Evolutionary conservation across 176 grass and related monocot species (phyloP).

Genomic region (Triticum urartu): DNA sequence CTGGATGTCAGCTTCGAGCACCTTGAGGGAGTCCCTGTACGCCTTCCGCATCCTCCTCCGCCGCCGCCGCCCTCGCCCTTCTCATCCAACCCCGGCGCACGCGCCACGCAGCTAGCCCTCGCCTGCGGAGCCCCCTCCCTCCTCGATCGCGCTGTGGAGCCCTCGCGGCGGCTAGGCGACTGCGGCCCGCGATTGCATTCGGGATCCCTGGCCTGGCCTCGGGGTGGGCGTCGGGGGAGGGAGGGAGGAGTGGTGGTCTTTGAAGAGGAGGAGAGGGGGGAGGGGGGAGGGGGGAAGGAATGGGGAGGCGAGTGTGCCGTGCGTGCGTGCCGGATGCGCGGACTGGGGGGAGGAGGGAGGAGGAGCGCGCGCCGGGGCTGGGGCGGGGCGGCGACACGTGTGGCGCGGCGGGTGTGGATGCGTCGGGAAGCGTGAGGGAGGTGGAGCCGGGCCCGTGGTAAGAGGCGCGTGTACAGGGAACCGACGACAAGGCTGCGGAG

Average conservation of each 20-base stretch:
- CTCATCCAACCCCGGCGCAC: conserved; percentile 42
- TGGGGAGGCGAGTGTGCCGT: neutral
- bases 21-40: conserved; percentile 91
- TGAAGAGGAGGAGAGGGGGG: neutral
- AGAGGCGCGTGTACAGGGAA: neutral
- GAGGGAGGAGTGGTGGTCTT: conserved; percentile 26
- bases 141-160: neutral
- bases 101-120: too few relatives aligned
- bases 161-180: neutral
- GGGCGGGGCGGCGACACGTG: conserved; percentile 29
- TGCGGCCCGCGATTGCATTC: conserved; percentile 11
- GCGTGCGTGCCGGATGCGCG: conserved; percentile 25
- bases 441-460: neutral
- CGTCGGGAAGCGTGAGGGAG: conserved; percentile 23
- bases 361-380: conserved; percentile 15
- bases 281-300: neutral
- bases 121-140: neutral
- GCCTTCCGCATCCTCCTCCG: conserved; percentile 63
- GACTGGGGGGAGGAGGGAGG: neutral
- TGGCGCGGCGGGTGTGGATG: conserved; percentile 35
- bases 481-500: neutral
- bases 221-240: neutral
- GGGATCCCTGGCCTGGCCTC: neutral
- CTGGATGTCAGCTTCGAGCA: conserved; percentile 96
- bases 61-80: conserved; percentile 9